Conservation (phyloP, 306 rosid species). For the Hippophae gyantsensis region DNA sequence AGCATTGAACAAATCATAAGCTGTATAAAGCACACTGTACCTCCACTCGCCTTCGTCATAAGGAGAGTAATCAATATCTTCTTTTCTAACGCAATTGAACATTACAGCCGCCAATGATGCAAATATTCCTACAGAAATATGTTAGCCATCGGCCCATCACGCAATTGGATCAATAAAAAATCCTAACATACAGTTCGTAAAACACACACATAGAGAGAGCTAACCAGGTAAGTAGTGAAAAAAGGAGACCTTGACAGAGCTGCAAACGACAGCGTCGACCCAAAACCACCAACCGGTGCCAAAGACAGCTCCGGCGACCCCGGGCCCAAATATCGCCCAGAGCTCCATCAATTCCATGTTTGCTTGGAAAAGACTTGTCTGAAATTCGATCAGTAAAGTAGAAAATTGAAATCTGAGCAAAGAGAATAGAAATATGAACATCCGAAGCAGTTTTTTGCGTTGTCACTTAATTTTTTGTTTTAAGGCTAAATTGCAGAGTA, state of each 20-base stretch:
- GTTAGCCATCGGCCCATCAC: not conserved
- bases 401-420: too few species aligned
- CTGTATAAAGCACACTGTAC: slow-evolving; percentile 13
- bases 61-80: slow-evolving; percentile 92
- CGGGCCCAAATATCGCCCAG: slow-evolving; percentile 98
- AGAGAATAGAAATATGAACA: too few species aligned
- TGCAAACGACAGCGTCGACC: slow-evolving; percentile 97
- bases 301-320: slow-evolving; percentile 79
- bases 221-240: slow-evolving; percentile 88
- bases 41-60: slow-evolving; percentile 99
- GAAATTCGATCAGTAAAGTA: not conserved
- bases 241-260: slow-evolving; percentile 69
- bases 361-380: not conserved
- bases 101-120: slow-evolving; percentile 91
- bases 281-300: slow-evolving; percentile 99
- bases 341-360: slow-evolving; percentile 68
- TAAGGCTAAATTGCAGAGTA: too few species aligned
- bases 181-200: slow-evolving; percentile 13
- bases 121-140: slow-evolving; percentile 54
- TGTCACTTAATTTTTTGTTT: too few species aligned
- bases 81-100: slow-evolving; percentile 97
- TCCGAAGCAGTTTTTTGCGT: too few species aligned
- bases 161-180: slow-evolving; percentile 18
- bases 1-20: too few species aligned
- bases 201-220: not conserved